Percentiles rank a stretch among this genome's conserved stretches.
These are phyloP conservation scores for Phytopythium ostracodes DNA, from an alignment of 352 stramenopile genomes.

Conservation along the genomic window DNA sequence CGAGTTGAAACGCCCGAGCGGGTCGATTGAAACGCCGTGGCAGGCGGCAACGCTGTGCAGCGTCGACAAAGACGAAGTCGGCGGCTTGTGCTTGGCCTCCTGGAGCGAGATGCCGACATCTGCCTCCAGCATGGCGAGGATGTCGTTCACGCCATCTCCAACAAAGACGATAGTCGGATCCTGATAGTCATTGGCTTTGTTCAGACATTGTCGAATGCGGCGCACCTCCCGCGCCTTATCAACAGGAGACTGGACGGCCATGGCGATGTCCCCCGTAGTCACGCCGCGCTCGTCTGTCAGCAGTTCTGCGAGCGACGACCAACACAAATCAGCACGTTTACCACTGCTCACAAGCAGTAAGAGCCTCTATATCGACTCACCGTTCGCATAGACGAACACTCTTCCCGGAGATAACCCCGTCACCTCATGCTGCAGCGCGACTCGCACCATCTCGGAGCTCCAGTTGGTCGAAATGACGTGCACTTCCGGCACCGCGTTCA, in stretches of 20 bases:
- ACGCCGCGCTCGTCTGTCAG: conserved; percentile 27
- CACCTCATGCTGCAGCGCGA: conserved; percentile 7
- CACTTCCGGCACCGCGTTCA: conserved; percentile 18
- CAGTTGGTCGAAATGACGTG: conserved; percentile 68
- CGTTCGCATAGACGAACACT: conserved; percentile 46
- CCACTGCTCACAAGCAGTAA: conserved; percentile 6
- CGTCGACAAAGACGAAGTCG: conserved; percentile 11
- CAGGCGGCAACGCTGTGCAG: conserved; percentile 15
- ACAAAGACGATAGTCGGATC: conserved; percentile 38
- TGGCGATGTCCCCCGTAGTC: conserved; percentile 47
- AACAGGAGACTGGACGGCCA: conserved; percentile 46
- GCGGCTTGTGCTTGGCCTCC: neutral
- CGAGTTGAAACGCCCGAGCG: conserved; percentile 16
- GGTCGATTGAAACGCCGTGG: conserved; percentile 30
- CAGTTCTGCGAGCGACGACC: conserved; percentile 30
- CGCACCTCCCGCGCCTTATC: conserved; percentile 48
- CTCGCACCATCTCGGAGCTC: conserved; percentile 48
- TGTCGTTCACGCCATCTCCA: conserved; percentile 63
- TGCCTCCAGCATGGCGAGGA: conserved; percentile 54
- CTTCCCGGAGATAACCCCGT: neutral
- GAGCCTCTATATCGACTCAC: conserved; percentile 16
- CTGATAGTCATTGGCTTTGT: too few relatives aligned
- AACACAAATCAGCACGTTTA: too few relatives aligned
- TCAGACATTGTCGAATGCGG: conserved; percentile 11
- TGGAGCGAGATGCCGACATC: conserved; percentile 53